phyloP scores from a whole-genome alignment of 208 protist genomes.

The Trichomonas gallinae region DNA sequence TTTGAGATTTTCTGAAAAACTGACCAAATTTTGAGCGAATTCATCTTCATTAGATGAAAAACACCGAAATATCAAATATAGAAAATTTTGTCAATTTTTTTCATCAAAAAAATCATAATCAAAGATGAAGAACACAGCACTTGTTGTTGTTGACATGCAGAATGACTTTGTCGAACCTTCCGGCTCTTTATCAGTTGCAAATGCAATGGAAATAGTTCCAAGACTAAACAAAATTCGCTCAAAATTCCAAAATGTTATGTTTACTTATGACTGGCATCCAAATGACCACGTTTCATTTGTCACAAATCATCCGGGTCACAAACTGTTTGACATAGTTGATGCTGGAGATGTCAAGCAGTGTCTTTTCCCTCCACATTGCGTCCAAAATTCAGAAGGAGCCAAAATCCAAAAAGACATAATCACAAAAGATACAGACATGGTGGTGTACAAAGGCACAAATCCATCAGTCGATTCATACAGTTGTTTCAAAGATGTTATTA shows the following conservation, averaged over 20 bases:
- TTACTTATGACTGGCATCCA: constrained; percentile 11
- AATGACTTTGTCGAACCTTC: neutral
- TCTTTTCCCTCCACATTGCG: constrained; percentile 1
- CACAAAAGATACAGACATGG: neutral
- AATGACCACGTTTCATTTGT: neutral
- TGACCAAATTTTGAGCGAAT: too few relatives aligned
- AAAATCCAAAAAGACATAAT: constrained; percentile 11
- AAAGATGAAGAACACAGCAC: neutral
- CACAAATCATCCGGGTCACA: neutral
- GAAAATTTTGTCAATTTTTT: too few relatives aligned
- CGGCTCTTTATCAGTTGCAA: neutral
- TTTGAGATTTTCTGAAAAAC: too few relatives aligned
- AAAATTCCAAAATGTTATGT: neutral
- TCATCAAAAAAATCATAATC: too few relatives aligned
- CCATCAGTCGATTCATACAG: neutral
- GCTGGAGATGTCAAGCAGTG: neutral
- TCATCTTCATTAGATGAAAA: too few relatives aligned
- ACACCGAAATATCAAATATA: too few relatives aligned
- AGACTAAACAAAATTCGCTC: neutral
- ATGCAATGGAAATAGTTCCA: neutral
- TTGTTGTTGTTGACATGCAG: neutral
- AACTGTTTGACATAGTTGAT: neutral
- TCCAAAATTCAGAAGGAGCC: neutral
- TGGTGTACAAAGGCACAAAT: neutral
- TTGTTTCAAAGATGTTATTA: neutral